phyloP scores from a whole-genome alignment of 2,329 filamentous ascomycete species.

The Aspergillus oerlinghausenensis region DNA sequence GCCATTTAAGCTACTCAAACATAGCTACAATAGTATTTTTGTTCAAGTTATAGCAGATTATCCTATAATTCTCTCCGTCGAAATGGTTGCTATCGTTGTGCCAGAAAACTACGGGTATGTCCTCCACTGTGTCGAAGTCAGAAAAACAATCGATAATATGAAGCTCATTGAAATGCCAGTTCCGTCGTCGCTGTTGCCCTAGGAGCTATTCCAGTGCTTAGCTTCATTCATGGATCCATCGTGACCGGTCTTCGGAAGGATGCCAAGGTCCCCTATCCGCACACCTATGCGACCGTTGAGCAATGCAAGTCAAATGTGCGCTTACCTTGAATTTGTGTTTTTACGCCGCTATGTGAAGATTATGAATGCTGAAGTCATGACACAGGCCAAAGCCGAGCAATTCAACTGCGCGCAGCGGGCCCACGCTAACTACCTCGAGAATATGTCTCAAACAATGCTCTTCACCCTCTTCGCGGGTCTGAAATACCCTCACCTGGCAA shows the following conservation, averaged over 20 bases:
- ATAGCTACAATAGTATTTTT: neutral
- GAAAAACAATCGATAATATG: constrained; percentile 2
- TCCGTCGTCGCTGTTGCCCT: constrained; percentile 53
- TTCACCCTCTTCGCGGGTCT: constrained; percentile 52
- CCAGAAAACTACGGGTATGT: constrained; percentile 49
- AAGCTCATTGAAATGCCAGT: constrained; percentile 31
- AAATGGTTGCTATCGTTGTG: constrained; percentile 40
- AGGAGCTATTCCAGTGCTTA: constrained; percentile 51
- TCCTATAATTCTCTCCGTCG: constrained; percentile 8
- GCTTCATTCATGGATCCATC: constrained; percentile 48
- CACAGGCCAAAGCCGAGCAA: constrained; percentile 39
- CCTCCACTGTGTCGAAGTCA: neutral
- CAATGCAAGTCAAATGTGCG: constrained; percentile 47
- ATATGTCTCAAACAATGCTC: constrained; percentile 49
- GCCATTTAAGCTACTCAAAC: neutral
- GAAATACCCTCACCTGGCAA: constrained; percentile 47
- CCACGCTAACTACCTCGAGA: constrained; percentile 58
- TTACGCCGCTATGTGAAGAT: neutral
- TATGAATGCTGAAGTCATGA: neutral
- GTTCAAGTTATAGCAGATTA: neutral
- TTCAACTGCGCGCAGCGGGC: constrained; percentile 54
- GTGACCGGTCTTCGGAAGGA: constrained; percentile 45
- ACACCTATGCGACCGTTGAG: constrained; percentile 53
- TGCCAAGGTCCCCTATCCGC: constrained; percentile 54
- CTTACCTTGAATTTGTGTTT: constrained; percentile 6